Evolutionary conservation across 2,329 filamentous ascomycete genomes (phyloP), one percentile per base, ranked within the genome.

Genomic region (Sporothrix pseudoabietina): DNA sequence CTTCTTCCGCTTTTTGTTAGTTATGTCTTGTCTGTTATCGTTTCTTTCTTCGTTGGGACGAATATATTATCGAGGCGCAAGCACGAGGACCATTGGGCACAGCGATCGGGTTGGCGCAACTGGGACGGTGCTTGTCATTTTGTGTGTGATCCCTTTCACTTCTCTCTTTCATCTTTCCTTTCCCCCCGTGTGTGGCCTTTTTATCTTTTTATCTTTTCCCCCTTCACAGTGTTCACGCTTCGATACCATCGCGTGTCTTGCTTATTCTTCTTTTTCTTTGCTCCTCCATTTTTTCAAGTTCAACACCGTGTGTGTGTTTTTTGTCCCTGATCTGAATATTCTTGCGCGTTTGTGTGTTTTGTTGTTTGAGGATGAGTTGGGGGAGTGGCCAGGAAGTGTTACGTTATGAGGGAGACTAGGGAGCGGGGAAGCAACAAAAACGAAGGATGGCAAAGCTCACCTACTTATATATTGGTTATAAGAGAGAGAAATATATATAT

Each of bases 21-120:
- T 69, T 73, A 49, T 71, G 44, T 1, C 12, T 19, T 72, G 65
- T 69, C 39, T 49, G 52, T 61, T 44, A 22, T 35, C 8, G 8
- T 35, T 49, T 49, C 49, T 57, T 57, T 22, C 39, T 69, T n/a
- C 26, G 22, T 41, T 35, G 47, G 66, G 47, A 22, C 9, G 47
- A 35, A 32, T 16, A 55, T 66, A 72, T 73, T 69, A 41, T 66
- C 32, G 14, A 69, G 69, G 73, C 66, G 72, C 68, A 74, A 73
- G 71, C 75, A 76, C 71, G 69, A 73, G 69, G 61, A 76, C 75
- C 76, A 76, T 76, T 72, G 61, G 73, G 76, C 76, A 74, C 75
- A 75, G 76, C 76, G 69, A 76, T 76, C 55, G 76, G 76, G 76
- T 76, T 76, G 76, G 76, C 76, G 76, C 75, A 76, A 73, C 59